Conservation (phyloP, 495 filamentous ascomycete species). For the Talaromyces wortmannii region DNA sequence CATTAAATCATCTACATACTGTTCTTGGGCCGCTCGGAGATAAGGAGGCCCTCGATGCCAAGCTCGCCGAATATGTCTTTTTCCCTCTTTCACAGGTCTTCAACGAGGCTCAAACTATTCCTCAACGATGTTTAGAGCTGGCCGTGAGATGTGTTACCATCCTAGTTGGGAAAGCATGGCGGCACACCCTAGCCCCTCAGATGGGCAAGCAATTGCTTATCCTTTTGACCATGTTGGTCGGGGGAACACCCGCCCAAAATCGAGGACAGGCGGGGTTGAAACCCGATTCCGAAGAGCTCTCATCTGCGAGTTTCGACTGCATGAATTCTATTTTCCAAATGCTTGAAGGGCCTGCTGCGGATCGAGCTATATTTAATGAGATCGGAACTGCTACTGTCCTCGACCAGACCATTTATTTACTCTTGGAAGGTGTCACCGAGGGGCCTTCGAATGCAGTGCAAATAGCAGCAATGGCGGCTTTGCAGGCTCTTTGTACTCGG, state of each 20-base stretch:
- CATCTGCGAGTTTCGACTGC: conserved; percentile 53
- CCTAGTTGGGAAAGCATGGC: conserved; percentile 75
- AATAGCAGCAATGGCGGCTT: conserved; percentile 54
- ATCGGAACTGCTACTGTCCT: conserved; percentile 57
- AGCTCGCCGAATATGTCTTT: conserved; percentile 90
- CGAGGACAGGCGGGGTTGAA: conserved; percentile 24
- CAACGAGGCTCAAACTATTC: conserved; percentile 61
- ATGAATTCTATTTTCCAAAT: conserved; percentile 44
- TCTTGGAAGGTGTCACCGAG: conserved; percentile 64
- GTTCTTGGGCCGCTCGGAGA: conserved; percentile 45
- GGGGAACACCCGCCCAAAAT: conserved; percentile 52
- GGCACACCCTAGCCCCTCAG: conserved; percentile 51
- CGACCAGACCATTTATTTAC: conserved; percentile 72
- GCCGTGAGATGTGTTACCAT: conserved; percentile 65
- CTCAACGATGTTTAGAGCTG: conserved; percentile 67
- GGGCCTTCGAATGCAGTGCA: conserved; percentile 56
- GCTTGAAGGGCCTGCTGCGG: conserved; percentile 33
- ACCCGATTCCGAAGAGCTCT: conserved; percentile 60
- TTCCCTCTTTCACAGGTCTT: conserved; percentile 88
- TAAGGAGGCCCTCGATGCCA: conserved; percentile 59
- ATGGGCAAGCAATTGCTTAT: conserved; percentile 81
- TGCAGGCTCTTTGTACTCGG: conserved; percentile 54
- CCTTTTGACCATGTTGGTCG: conserved; percentile 72
- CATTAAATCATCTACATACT: conserved; percentile 46
- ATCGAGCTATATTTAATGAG: conserved; percentile 51